Evolutionary conservation across 768 basidiomycete genomes (phyloP), one percentile per base, ranked within the genome.

Genomic region (Polyporus arcularius): DNA sequence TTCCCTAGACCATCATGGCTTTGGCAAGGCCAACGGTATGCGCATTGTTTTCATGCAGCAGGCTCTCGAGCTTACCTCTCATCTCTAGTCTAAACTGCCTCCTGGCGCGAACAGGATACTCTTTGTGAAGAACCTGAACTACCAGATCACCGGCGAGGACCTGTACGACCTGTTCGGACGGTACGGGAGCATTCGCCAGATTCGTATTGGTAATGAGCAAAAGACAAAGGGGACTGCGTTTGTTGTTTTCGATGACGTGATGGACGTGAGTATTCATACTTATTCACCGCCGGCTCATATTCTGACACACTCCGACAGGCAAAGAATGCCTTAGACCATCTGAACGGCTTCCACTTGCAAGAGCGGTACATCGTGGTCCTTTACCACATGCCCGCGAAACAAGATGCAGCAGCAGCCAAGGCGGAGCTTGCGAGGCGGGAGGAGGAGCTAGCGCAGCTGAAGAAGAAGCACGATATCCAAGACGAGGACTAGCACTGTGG

Each of bases 341-440:
- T 98, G 70, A 98, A 98, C 68, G 96, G 96, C 47, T 99, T 99
- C 79, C 96, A 99, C 78, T 74, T 99, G 60, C 94, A 95, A 78
- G 96, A 97, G 75, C 90, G 96, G 28, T 99, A 98, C 76, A 96
- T 99, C 55, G 96, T 99, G 58, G 96, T 98, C 9, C 79, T 98
- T 31, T 98, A 96, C 70, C 96, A 98, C 72, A 96, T 98, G 88
- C 94, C 95, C 40, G 89, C 94, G n/a, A 93, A 95, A 74, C 94
- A 96, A 70, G 94, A 96, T 68, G 94, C 94, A 1, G 93, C 94
- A 1, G 89, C 93, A 7, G 90, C 90, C 14, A 97, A 97, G 71
- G 92, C 93, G 21, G 96, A 98, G 67, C 76, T 98, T 53, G 92
- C 93, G 14, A 85, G 86, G 67, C 80, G 96, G 69, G 96, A 98